Base-by-base conservation (phyloP, 768 basidiomycete genomes). In the Pleurotus pulmonarius region DNA sequence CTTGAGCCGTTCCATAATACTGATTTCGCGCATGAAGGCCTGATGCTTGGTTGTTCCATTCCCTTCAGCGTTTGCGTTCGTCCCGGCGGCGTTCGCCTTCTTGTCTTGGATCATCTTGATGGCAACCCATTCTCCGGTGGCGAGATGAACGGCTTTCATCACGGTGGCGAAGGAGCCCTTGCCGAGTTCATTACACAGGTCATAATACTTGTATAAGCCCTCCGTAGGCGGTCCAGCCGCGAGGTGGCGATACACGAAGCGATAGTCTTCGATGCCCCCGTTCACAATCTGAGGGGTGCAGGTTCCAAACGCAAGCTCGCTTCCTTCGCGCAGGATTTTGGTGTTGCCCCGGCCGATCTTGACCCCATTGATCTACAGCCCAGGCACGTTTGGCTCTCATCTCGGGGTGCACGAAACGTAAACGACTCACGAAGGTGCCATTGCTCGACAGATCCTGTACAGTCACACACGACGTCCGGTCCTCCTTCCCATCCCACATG, bases 81-180 rank as follows among this genome's bases (percentile, higher is more conserved):
- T 63, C 12, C 67, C 63, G 46, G 66, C 66, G 5, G 67, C 65
- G 15, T 69, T 69, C 37, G 74, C 75, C 56, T 72, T 75, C 56
- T 78, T 74, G 7, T 75, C 75, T 43, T 85, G 78, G 58, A 95
- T 92, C 75, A 93, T 87, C 75, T 98, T 98, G 69, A 95, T 85
- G 0, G 96, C 96, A 59, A 82, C 87, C 78, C 85, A 85, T 56
- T 81, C 72, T 9, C 92, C 92, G 9, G 87, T 88, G 18, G 71
- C 68, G 8, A 85, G 82, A 61, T 85, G 80, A 45, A 94, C 75
- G 1, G 91, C 94, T 67, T 88, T 90, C 74, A 87, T 82, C 16
- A 98, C 96, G 8, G 87, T 88, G 3, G 94, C 96, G 66, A 97
- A 98, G 2, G 92, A 86, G 7, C 96, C 96, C 62, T 87, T 88